phyloP scores from a whole-genome alignment of 345 rosid species.

The sweet orange (Citrus sinensis) region DNA sequence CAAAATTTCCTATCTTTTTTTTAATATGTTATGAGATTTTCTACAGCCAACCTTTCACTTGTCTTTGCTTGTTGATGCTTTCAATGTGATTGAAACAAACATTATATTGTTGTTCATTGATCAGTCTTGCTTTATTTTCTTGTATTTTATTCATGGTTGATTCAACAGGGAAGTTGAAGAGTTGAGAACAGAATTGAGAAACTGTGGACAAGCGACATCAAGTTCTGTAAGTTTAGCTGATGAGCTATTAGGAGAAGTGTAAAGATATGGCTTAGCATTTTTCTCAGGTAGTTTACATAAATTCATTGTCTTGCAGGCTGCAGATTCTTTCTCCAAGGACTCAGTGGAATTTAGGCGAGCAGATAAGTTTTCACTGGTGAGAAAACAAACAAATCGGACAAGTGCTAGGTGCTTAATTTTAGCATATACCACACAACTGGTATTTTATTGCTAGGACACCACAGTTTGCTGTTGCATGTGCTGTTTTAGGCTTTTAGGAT shows the following conservation, averaged over 20 bases:
- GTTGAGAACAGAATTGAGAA: conserved; percentile 45
- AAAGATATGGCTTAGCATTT: conserved; percentile 13
- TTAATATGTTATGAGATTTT: neutral
- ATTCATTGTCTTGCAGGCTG: conserved; percentile 42
- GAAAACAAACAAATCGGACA: conserved; percentile 20
- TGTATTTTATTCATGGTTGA: conserved; percentile 14
- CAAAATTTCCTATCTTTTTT: neutral
- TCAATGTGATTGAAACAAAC: neutral
- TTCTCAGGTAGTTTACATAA: conserved; percentile 14
- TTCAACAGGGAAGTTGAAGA: conserved; percentile 73
- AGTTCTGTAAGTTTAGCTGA: conserved; percentile 48
- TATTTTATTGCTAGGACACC: neutral
- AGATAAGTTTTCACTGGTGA: conserved; percentile 45
- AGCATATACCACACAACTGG: neutral
- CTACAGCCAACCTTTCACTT: neutral
- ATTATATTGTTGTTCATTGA: neutral
- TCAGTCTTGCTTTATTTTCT: neutral
- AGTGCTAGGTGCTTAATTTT: neutral
- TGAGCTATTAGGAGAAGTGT: conserved; percentile 17
- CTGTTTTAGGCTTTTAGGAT: neutral
- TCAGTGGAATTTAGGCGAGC: conserved; percentile 38
- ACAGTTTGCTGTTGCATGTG: conserved; percentile 7
- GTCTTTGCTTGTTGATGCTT: neutral
- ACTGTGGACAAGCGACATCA: conserved; percentile 32
- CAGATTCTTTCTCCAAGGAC: conserved; percentile 32